A percentile compares a stretch with the other conserved stretches of the same genome.
phyloP scores from a whole-genome alignment of 345 rosid species.

The Pistacia atlantica region DNA sequence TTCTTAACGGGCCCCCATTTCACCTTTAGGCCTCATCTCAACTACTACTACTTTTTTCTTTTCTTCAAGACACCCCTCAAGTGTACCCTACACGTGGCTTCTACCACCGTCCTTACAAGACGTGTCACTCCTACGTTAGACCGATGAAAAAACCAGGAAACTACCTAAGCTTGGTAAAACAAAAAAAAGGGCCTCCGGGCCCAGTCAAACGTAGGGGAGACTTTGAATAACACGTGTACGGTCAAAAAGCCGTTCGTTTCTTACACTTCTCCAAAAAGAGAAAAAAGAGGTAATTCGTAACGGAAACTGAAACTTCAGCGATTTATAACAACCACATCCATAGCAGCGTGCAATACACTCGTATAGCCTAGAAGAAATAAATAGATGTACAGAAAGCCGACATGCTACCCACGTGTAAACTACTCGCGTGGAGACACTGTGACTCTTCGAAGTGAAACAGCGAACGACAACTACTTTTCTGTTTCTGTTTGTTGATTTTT shows the following conservation, averaged over 20 bases:
- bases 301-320: conserved; percentile 1
- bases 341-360: background rate
- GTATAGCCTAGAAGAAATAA: background rate
- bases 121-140: background rate
- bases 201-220: conserved; percentile 12
- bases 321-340: background rate
- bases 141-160: background rate
- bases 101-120: background rate
- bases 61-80: background rate
- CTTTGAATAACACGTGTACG: conserved; percentile 14
- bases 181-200: background rate
- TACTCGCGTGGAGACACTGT: background rate
- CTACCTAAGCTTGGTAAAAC: background rate
- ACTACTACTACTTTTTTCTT: background rate
- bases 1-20: background rate
- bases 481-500: conserved; percentile 26
- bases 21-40: background rate
- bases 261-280: background rate
- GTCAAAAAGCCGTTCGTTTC: background rate
- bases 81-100: background rate
- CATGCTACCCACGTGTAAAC: background rate
- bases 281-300: background rate
- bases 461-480: conserved; percentile 28
- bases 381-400: too few species aligned
- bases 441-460: background rate